Conservation (phyloP, 1,139 yeast species). For the Keqinozyma sinolaborantium region DNA sequence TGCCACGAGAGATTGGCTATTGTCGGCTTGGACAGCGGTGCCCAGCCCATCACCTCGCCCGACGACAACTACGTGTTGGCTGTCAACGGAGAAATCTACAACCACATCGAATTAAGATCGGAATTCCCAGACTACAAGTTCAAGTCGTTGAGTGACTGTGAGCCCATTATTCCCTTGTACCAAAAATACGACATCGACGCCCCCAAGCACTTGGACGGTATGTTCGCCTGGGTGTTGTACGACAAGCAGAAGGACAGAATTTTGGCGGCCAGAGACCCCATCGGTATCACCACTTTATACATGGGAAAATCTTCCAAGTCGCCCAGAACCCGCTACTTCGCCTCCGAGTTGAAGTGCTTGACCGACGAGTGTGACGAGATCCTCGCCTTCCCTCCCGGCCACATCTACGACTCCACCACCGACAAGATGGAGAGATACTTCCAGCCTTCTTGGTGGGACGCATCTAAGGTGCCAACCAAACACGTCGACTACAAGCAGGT, state of each 20-base stretch:
- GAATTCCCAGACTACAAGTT: conserved; percentile 68
- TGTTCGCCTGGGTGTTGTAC: conserved; percentile 93
- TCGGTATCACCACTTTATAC: conserved; percentile 94
- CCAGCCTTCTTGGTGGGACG: conserved; percentile 95
- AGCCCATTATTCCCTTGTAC: conserved; percentile 91
- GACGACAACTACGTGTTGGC: conserved; percentile 74
- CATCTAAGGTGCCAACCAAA: conserved; percentile 61
- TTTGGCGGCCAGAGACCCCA: conserved; percentile 97
- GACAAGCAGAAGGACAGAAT: conserved; percentile 83
- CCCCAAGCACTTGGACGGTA: conserved; percentile 92
- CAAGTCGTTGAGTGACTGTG: conserved; percentile 93
- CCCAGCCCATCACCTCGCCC: conserved; percentile 88
- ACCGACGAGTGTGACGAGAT: conserved; percentile 93
- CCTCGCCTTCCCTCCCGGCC: conserved; percentile 97
- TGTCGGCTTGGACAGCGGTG: conserved; percentile 94
- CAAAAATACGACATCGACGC: conserved; percentile 85
- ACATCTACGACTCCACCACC: conserved; percentile 87
- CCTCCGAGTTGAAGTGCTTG: conserved; percentile 91
- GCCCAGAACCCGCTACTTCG: conserved; percentile 81
- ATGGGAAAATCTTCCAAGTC: conserved; percentile 77
- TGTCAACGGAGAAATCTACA: conserved; percentile 97
- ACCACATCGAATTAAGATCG: conserved; percentile 86
- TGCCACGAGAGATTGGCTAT: conserved; percentile 96
- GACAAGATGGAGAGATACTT: conserved; percentile 84
- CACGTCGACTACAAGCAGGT: conserved; percentile 70